Evolutionary conservation across 805 yeast genomes (phyloP).

Genomic region (Kodamaea hsintzibuensis): DNA sequence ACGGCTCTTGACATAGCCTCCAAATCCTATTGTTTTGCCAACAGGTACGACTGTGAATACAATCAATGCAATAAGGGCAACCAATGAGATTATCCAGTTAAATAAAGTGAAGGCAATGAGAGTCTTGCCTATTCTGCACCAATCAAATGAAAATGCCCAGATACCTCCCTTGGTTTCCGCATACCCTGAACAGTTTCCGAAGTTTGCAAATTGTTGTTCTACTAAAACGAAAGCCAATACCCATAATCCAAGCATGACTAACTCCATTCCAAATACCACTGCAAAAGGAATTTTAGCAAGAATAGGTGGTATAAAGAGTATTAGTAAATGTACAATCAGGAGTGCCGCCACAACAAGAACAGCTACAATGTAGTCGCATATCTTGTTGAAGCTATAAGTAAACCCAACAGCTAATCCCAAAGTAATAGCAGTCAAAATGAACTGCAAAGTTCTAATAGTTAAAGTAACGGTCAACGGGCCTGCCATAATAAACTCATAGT

Average conservation of each 20-base stretch:
- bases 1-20: conserved; percentile 3
- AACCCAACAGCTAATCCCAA: conserved; percentile 8
- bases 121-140: conserved; percentile 11
- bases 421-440: conserved; percentile 7
- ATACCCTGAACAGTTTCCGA: conserved; percentile 7
- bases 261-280: conserved; percentile 7
- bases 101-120: conserved; percentile 12
- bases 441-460: conserved; percentile 7
- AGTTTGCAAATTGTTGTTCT: conserved; percentile 5
- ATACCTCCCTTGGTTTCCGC: background rate
- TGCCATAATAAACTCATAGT: background rate
- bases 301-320: conserved; percentile 6
- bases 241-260: conserved; percentile 10
- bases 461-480: conserved; percentile 8
- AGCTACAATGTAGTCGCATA: conserved; percentile 2
- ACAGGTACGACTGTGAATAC: conserved; percentile 6
- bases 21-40: background rate
- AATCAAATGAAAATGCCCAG: conserved; percentile 3
- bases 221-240: conserved; percentile 8
- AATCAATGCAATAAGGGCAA: conserved; percentile 2
- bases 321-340: conserved; percentile 5
- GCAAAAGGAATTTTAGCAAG: conserved; percentile 7
- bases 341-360: conserved; percentile 8
- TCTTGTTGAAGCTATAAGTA: background rate
- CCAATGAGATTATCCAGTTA: conserved; percentile 6